Evolutionary conservation across 1,284 basidiomycete genomes (phyloP), one percentile per base, ranked within the genome.

Genomic region (Salmacisia buchloeana): DNA sequence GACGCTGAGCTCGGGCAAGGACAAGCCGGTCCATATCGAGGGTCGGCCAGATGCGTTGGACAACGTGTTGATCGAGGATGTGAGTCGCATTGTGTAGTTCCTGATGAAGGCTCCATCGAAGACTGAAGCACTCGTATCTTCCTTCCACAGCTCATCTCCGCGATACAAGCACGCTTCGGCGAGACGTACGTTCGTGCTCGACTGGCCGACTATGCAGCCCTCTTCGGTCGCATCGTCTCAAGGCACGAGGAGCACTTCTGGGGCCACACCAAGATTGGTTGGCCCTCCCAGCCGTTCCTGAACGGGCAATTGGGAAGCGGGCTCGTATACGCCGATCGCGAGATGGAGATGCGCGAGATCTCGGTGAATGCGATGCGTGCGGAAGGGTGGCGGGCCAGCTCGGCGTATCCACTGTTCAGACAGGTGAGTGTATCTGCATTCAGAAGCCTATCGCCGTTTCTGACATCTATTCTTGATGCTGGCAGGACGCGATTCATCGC

Each of bases 41-140:
- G 29, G 45, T 34, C 63, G 63, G n/a, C 39, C 49, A 18, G 87
- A 73, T 76, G 82, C 85, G 63, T 82, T 85, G 33, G 94, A 97
- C 76, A 89, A 87, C 69, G 69, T 88, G 13, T 94, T 97, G 80
- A 90, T 97, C 76, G 92, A 97, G 64, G 94, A 97, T 75, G 91
- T 92, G 69, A 76, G 89, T 84, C 5, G 9, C 29, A 12, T 10
- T 7, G 15, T 21, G 5, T 23, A 4, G 58, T 10, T 18, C 21
- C 23, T 29, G 15, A 35, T 59, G 1, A 52, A 15, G 21, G 31
- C 43, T 39, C 25, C 34, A 29, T 34, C 39, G n/a, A 1, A 23
- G 18, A 12, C 45, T 35, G 41, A n/a, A 12, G 6, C 33, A 56
- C 63, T 69, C 33, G 38, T 58, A 58, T 27, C 2, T 13, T 13